Evolutionary conservation across 257 asterid genomes (phyloP).

Genomic region (Solanum sejunctum): DNA sequence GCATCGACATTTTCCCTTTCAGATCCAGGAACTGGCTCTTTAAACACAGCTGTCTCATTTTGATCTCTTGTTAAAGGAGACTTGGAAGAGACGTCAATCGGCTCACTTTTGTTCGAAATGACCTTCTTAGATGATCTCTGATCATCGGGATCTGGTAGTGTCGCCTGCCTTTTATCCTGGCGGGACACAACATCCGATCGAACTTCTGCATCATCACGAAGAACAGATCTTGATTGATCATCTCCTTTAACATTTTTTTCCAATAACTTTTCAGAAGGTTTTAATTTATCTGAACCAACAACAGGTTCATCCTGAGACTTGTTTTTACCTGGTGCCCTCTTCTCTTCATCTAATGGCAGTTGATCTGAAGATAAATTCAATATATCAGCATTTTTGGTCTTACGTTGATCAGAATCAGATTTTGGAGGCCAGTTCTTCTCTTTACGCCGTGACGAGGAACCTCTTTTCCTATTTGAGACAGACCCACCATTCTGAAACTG

Average conservation of each 20-base stretch:
- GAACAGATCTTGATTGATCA: constrained; percentile 22
- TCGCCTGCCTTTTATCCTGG: constrained; percentile 39
- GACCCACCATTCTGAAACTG: constrained; percentile 28
- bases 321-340: constrained; percentile 45
- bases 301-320: constrained; percentile 37
- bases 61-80: constrained; percentile 48
- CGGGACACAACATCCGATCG: constrained; percentile 16
- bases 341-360: constrained; percentile 26
- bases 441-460: constrained; percentile 41
- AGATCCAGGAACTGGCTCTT: constrained; percentile 35
- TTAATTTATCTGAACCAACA: constrained; percentile 33
- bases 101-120: constrained; percentile 17
- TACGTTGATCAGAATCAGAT: constrained; percentile 33
- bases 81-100: constrained; percentile 49
- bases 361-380: constrained; percentile 22
- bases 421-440: constrained; percentile 37
- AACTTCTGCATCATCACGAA: constrained; percentile 19
- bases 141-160: constrained; percentile 24
- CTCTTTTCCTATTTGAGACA: constrained; percentile 37
- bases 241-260: constrained; percentile 34
- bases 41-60: constrained; percentile 26
- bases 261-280: constrained; percentile 33
- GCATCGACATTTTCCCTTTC: constrained; percentile 54
- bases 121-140: constrained; percentile 40
- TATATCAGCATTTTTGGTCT: constrained; percentile 27